Conservation (phyloP, 371 early-diverging fungal species). For the Zychaea mexicana region DNA sequence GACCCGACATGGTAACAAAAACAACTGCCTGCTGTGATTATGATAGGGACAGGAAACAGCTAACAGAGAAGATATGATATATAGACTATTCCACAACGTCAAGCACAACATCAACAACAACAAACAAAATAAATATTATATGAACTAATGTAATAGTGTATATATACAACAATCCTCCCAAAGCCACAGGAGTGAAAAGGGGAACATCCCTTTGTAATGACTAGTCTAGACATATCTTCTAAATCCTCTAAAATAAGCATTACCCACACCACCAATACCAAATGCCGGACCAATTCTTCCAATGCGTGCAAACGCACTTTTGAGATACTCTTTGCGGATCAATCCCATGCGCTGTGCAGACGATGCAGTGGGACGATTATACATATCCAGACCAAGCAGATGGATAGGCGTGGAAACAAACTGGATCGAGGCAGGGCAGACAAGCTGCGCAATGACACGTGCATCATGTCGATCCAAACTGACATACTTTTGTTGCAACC, state of each 20-base stretch:
- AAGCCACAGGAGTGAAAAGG: background rate
- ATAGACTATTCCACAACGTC: background rate
- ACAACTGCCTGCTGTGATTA: too few relatives aligned
- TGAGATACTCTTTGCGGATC: slow-evolving; percentile 57
- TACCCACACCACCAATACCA: slow-evolving; percentile 72
- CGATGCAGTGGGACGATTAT: slow-evolving; percentile 50
- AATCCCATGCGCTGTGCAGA: slow-evolving; percentile 29
- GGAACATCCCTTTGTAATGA: background rate
- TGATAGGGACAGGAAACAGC: background rate
- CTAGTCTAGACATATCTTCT: background rate
- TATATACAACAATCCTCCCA: background rate
- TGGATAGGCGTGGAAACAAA: slow-evolving; percentile 63
- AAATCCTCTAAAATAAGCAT: slow-evolving; percentile 31
- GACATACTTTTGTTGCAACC: slow-evolving; percentile 20
- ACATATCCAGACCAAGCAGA: slow-evolving; percentile 61
- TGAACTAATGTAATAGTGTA: background rate
- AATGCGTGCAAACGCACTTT: slow-evolving; percentile 58
- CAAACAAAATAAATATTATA: background rate
- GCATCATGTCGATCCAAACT: slow-evolving; percentile 25
- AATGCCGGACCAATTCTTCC: slow-evolving; percentile 73
- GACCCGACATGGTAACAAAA: slow-evolving; percentile 15
- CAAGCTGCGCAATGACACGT: slow-evolving; percentile 48
- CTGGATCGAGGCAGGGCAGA: slow-evolving; percentile 60
- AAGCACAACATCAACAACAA: background rate
- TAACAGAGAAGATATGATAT: background rate